A percentile compares a stretch with the other conserved stretches of the same genome.
phyloP scores from a whole-genome alignment of 768 basidiomycete species.

The Lentinus tigrinus region DNA sequence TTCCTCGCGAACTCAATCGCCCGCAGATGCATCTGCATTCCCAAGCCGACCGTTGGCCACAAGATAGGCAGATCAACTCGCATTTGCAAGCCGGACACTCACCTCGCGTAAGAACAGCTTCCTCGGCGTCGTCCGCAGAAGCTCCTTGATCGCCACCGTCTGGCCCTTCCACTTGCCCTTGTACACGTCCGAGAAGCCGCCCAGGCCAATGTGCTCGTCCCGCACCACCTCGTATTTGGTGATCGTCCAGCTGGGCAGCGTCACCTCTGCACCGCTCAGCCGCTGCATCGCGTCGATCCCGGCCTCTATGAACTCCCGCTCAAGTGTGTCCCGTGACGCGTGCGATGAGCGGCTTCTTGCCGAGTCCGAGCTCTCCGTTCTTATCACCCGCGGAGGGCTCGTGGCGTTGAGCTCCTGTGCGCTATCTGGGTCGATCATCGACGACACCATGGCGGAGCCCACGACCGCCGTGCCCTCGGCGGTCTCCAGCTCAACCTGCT shows the following conservation, averaged over 20 bases:
- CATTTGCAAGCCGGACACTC: not conserved
- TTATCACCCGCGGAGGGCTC: constrained; percentile 5
- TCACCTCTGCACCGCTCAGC: constrained; percentile 41
- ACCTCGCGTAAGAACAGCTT: constrained; percentile 48
- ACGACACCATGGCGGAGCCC: not conserved
- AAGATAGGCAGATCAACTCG: not conserved
- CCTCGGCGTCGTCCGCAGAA: constrained; percentile 58
- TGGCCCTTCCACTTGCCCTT: constrained; percentile 69
- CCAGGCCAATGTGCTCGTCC: constrained; percentile 65
- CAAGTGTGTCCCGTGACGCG: constrained; percentile 48
- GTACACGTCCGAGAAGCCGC: constrained; percentile 79
- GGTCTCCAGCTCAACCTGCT: constrained; percentile 38
- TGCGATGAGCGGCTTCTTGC: constrained; percentile 1
- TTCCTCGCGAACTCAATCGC: too few relatives aligned
- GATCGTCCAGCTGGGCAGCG: constrained; percentile 74
- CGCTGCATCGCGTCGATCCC: constrained; percentile 70
- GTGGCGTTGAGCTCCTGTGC: not conserved
- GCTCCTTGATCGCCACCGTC: constrained; percentile 71
- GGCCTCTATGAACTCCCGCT: constrained; percentile 68
- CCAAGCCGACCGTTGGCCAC: too few relatives aligned
- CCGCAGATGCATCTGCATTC: too few relatives aligned
- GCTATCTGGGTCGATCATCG: not conserved
- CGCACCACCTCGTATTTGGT: constrained; percentile 79
- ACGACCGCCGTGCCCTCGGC: constrained; percentile 6
- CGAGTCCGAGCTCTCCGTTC: constrained; percentile 9